Evolutionary conservation across 768 basidiomycete genomes (phyloP).

Genomic region (Termitomyces sp.): DNA sequence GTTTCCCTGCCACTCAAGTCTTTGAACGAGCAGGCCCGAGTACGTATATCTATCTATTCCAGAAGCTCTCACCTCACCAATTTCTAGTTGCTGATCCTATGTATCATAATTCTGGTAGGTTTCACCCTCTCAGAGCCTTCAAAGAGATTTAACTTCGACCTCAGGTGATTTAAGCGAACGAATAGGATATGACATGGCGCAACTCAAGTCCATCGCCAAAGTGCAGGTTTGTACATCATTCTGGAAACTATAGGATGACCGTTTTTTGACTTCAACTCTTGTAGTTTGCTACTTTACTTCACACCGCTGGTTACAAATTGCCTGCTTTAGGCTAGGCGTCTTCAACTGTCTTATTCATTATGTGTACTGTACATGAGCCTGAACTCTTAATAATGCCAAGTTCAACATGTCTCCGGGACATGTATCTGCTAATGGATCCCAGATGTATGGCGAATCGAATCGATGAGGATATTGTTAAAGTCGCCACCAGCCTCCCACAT

Average conservation of each 20-base stretch:
- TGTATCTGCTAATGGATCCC: constrained; percentile 15
- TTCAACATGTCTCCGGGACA: not conserved
- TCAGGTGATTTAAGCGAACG: constrained; percentile 76
- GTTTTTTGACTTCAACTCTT: not conserved
- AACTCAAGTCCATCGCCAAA: constrained; percentile 80
- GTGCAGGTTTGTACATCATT: constrained; percentile 55
- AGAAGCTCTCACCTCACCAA: not conserved
- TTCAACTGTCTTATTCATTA: not conserved
- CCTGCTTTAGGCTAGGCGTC: constrained; percentile 3
- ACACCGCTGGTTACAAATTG: constrained; percentile 59
- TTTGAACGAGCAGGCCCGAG: constrained; percentile 83
- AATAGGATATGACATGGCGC: constrained; percentile 77
- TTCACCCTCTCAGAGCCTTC: not conserved
- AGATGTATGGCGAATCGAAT: constrained; percentile 32
- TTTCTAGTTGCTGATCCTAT: constrained; percentile 74
- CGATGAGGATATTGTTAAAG: constrained; percentile 38
- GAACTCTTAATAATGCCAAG: not conserved
- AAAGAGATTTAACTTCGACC: not conserved
- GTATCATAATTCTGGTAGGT: constrained; percentile 81
- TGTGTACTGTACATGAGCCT: not conserved
- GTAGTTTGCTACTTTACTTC: constrained; percentile 67
- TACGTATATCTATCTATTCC: constrained; percentile 24
- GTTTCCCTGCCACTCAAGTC: constrained; percentile 82
- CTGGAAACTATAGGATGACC: not conserved
- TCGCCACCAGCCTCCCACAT: constrained; percentile 77